Percentiles rank a stretch among this genome's conserved stretches.
Conservation (phyloP, 1,284 basidiomycete genomes). For the Volvariella volvacea region DNA sequence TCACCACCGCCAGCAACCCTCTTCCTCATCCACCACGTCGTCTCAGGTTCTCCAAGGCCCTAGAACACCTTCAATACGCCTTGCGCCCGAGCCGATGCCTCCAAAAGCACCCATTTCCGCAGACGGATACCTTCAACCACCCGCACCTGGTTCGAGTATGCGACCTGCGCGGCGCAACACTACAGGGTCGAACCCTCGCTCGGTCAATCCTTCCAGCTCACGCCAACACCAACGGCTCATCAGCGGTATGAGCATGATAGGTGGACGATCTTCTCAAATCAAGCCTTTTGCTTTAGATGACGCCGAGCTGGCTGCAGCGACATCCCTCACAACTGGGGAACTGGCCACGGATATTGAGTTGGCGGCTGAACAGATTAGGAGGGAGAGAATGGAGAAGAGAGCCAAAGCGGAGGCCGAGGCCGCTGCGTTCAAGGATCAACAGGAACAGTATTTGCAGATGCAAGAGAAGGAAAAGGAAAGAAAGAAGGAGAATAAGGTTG, state of each 20-base stretch:
- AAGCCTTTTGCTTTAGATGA: constrained; percentile 28
- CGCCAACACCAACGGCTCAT: constrained; percentile 13
- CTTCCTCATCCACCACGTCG: constrained; percentile 11
- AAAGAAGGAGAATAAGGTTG: constrained; percentile 46
- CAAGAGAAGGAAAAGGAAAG: constrained; percentile 22
- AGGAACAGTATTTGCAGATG: constrained; percentile 13
- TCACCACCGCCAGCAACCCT: constrained; percentile 21
- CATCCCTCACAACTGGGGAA: constrained; percentile 27
- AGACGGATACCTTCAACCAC: constrained; percentile 48
- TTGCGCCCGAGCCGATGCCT: background rate
- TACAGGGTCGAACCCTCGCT: constrained; percentile 28
- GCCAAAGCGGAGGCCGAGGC: constrained; percentile 53
- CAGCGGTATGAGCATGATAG: constrained; percentile 1
- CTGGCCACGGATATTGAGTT: constrained; percentile 68
- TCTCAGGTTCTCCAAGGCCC: constrained; percentile 14
- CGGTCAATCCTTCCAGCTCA: constrained; percentile 14
- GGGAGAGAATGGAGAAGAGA: constrained; percentile 68
- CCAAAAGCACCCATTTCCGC: constrained; percentile 25
- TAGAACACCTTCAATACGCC: constrained; percentile 10
- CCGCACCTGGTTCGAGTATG: constrained; percentile 18
- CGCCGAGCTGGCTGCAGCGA: constrained; percentile 14
- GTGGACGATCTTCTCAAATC: constrained; percentile 6
- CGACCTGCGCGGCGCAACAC: constrained; percentile 46
- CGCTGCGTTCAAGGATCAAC: constrained; percentile 27
- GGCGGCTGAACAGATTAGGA: constrained; percentile 76